Evolutionary conservation across 2,329 filamentous ascomycete genomes (phyloP), one percentile per base, ranked within the genome.

Genomic region (Aspergillus latus): DNA sequence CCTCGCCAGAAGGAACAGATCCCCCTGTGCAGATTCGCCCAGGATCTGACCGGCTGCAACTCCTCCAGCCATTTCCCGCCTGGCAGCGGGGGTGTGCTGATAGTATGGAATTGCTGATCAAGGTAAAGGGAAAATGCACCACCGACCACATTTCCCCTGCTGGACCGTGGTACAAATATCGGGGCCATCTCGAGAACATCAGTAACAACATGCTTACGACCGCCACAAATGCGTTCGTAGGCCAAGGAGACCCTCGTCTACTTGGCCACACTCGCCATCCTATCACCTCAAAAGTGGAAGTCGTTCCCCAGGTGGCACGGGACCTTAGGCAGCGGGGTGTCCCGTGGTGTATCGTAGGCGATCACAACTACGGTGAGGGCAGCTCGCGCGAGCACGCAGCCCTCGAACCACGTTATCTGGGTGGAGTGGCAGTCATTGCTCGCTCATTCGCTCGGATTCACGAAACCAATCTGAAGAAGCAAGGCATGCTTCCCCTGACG

Each of bases 391-490:
- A 97, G 82, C 93, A 97, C 74, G 93, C 93, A 67, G 93, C 93
- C 74, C 86, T 97, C 59, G 92, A 97, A 82, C 93, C 93, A 70
- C 87, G 93, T 72, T 92, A 96, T 80, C 86, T 97, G 60, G 92
- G 93, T 72, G 93, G 92, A 74, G 84, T 96, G 69, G 92, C 92
- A 69, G 96, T 97, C 80, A 93, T 97, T 73, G 91, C 88, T 69
- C 88, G 90, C 72, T 90, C 86, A 58, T 97, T 97, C 74, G 93
- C 93, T 67, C 92, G 93, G 87, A 97, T 97, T 72, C 93, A 97
- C 84, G 93, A 97, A 84, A 97, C 93, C 81, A 97, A 97, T 84
- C 80, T 97, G 82, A 97, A 97, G 89, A 97, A 97, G 87, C 93
- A 97, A 85, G 93, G 93, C 76, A 96, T 97, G 92, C 88, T 97